Base-by-base conservation (phyloP, 768 basidiomycete genomes). In the Auricularia sp. region DNA sequence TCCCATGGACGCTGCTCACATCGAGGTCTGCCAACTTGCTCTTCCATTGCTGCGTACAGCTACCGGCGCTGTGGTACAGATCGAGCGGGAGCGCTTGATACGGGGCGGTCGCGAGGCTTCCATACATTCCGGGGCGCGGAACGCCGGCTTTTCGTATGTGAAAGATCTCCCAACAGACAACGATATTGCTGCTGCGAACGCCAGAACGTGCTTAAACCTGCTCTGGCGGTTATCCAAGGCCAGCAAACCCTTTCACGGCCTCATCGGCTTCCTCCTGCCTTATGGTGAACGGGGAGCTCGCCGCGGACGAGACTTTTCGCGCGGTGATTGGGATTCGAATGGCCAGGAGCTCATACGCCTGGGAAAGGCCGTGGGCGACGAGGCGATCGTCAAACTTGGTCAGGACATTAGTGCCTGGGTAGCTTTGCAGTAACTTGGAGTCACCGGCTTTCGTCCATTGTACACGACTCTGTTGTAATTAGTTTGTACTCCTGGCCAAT, bases 261-360 rank as follows among this genome's bases (percentile, higher is more conserved):
- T 51, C 16, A 1, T 51, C 21, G 6, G 18, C 47, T 73, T 86
- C 62, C 78, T 73, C 62, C 75, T 75, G 59, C 80, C 84, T 51
- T 79, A 81, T 66, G 71, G 74, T 42, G 75, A 74, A 23, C 73
- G 66, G 35, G 87, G 87, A 0, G 82, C 82, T 16, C 80, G 88
- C 58, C 74, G 81, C n/a, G 90, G 90, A 1, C 82, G 84, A 69
- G 87, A 91, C 67, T 93, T 89, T 89, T 78, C 86, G 12, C 77
- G 82, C 58, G 75, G 78, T 62, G 87, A 86, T 68, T 92, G 90
- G 90, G 76, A 80, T 67, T 76, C 80, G 12, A 81, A 76, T 35
- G 71, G 87, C 64, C 68, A 68, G 6, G 77, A 76, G 61, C 68
- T 92, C 70, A 74, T 71, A 36, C 71, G 70, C 34, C 74, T 89